These are phyloP conservation scores for Prunus mume DNA, from an alignment of 306 rosid species.

Conservation along the genomic window DNA sequence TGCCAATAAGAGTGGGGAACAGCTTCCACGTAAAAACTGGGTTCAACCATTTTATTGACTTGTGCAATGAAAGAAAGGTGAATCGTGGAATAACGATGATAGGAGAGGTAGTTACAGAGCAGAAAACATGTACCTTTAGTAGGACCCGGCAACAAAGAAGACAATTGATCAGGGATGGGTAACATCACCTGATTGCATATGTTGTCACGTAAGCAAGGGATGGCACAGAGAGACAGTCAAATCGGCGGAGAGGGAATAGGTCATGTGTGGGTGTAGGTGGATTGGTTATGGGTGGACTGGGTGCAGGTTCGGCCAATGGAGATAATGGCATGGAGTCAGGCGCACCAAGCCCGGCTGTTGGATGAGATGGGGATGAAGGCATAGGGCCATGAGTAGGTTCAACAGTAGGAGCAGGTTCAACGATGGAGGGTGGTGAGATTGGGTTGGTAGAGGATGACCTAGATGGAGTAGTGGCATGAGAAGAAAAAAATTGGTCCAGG, in stretches of 20 bases:
- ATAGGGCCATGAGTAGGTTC: too few relatives aligned
- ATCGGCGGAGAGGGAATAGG: neutral
- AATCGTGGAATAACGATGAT: neutral
- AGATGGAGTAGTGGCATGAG: too few relatives aligned
- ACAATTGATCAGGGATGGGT: too few relatives aligned
- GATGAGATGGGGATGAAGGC: too few relatives aligned
- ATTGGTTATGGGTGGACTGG: too few relatives aligned
- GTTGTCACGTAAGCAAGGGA: neutral
- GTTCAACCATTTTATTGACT: neutral
- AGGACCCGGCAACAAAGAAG: neutral
- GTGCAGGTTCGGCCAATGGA: accelerated
- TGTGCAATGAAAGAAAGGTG: neutral
- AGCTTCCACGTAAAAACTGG: neutral
- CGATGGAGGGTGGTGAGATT: too few relatives aligned
- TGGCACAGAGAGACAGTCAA: accelerated
- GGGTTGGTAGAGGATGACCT: too few relatives aligned
- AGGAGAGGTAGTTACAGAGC: neutral
- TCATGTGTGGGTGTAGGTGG: too few relatives aligned
- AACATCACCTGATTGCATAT: neutral
- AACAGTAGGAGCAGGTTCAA: too few relatives aligned
- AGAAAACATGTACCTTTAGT: neutral
- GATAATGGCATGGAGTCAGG: too few relatives aligned
- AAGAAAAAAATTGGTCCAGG: too few relatives aligned
- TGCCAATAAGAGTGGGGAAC: neutral
- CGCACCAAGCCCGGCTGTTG: accelerated